Conservation (phyloP, 2,329 filamentous ascomycete genomes). For the Epichloe coenophiala region DNA sequence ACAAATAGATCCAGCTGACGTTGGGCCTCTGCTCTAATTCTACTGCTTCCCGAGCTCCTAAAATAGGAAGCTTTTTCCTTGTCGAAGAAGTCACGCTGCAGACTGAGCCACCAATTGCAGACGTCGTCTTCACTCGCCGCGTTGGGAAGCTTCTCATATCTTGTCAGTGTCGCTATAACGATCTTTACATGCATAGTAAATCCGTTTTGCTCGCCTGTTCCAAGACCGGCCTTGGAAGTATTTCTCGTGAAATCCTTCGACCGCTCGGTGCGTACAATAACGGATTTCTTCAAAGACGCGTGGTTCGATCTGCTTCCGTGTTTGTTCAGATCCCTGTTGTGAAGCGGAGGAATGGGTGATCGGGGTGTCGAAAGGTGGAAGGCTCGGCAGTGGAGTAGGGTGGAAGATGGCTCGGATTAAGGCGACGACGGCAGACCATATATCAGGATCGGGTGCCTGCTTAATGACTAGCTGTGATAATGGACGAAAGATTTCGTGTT, state of each 20-base stretch:
- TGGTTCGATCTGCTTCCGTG: background rate
- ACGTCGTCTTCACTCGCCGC: background rate
- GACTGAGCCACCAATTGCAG: background rate
- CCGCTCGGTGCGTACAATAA: conserved; percentile 1
- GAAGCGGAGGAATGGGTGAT: conserved; percentile 1
- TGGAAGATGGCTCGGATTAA: background rate
- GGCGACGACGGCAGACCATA: background rate
- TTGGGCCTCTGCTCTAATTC: background rate
- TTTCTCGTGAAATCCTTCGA: background rate
- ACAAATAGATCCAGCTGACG: background rate
- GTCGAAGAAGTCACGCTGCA: background rate
- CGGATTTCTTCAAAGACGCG: conserved; percentile 5
- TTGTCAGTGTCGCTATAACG: background rate
- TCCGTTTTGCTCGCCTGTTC: conserved; percentile 1
- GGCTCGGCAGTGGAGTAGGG: background rate
- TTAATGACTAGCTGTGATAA: background rate
- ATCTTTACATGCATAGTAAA: background rate
- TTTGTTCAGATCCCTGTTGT: background rate
- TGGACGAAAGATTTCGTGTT: background rate
- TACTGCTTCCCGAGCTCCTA: background rate
- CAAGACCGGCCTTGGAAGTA: background rate
- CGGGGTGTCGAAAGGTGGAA: background rate
- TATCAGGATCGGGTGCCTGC: background rate
- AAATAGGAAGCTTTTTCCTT: background rate
- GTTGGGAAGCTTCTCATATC: background rate